Evolutionary conservation across 2,329 filamentous ascomycete species (phyloP), one percentile per base, ranked within the genome.

Genomic region (Penicillium occitanis): DNA sequence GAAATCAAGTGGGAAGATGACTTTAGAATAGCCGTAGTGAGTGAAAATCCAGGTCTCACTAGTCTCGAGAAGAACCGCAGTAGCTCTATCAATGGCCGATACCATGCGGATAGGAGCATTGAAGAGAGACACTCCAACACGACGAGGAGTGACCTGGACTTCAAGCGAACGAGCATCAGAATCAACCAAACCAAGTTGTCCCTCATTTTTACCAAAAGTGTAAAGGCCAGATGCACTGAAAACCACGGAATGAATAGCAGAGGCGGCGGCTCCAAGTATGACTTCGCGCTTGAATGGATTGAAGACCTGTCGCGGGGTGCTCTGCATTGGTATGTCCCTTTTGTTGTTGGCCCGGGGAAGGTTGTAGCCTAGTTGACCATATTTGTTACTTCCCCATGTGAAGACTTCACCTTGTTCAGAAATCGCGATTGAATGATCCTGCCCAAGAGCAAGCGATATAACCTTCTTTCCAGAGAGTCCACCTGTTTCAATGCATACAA

Each of bases 141-240:
- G 94, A 57, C 95, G 87, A 28, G 95, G 95, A 0, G 87, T 88
- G 22, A 86, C 80, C 74, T 98, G 95, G n/a, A 90, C 81, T 71
- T 95, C 91, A 5, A 98, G 85, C 0, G 93, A 97, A 55, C 93
- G 88, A 30, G 95, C 96, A 78, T 98, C 94, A 0, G 95, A 94
- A 76, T 97, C 95, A 80, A 97, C 93, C 63, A 99, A 85, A 5
- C 93, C 95, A 57, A 99, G 85, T 76, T 99, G 95, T 1, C 95
- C 95, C 71, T 93, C 88, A 72, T 98, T 99, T 73, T 95, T 96
- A 25, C 95, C 95, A 84, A 96, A 99, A 1, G 92, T 96, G 75
- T 91, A 99, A 1, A 99, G 80, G 0, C 92, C 91, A 0, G 88
- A 87, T 0, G 86, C 84, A 0, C 92, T 97, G 73, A 95, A 91